These are phyloP conservation scores for Wickerhamomyces bovis DNA, from an alignment of 805 yeast species.

Conservation along the genomic window DNA sequence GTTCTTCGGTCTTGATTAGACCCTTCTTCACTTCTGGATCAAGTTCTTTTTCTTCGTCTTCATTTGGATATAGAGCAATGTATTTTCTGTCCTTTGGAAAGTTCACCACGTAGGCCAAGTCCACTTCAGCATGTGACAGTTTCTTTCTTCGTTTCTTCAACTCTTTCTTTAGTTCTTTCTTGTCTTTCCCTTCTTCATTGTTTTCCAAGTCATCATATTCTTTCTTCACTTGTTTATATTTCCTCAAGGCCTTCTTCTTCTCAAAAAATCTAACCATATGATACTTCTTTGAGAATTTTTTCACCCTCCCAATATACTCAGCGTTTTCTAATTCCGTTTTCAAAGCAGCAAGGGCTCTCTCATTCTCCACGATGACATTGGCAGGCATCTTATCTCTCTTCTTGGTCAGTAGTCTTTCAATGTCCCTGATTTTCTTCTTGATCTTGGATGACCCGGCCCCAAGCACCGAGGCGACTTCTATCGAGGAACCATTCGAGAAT, in stretches of 20 bases:
- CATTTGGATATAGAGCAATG: slow-evolving; percentile 65
- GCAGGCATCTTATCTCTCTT: slow-evolving; percentile 56
- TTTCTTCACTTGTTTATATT: slow-evolving; percentile 45
- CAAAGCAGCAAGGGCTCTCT: slow-evolving; percentile 66
- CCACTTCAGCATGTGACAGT: slow-evolving; percentile 54
- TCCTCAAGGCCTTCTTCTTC: slow-evolving; percentile 74
- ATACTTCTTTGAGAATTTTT: slow-evolving; percentile 61
- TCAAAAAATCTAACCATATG: slow-evolving; percentile 94
- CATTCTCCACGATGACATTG: slow-evolving; percentile 60
- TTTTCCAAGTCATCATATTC: slow-evolving; percentile 22
- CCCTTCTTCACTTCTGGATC: slow-evolving; percentile 28
- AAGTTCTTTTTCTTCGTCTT: slow-evolving; percentile 13
- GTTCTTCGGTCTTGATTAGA: slow-evolving; percentile 34
- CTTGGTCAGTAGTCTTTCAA: slow-evolving; percentile 58
- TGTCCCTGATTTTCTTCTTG: slow-evolving; percentile 82
- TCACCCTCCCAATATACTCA: slow-evolving; percentile 38
- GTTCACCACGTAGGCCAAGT: slow-evolving; percentile 66
- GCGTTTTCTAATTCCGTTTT: slow-evolving; percentile 50
- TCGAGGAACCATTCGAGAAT: slow-evolving; percentile 3
- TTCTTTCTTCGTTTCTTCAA: slow-evolving; percentile 45
- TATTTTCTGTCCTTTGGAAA: slow-evolving; percentile 80
- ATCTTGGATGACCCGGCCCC: slow-evolving; percentile 47
- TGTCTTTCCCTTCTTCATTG: slow-evolving; percentile 31
- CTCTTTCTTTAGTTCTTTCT: slow-evolving; percentile 22
- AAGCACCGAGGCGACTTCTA: slow-evolving; percentile 26